These are phyloP conservation scores for Alternaria metachromatica DNA, from an alignment of 2,329 filamentous ascomycete species.

Conservation along the genomic window DNA sequence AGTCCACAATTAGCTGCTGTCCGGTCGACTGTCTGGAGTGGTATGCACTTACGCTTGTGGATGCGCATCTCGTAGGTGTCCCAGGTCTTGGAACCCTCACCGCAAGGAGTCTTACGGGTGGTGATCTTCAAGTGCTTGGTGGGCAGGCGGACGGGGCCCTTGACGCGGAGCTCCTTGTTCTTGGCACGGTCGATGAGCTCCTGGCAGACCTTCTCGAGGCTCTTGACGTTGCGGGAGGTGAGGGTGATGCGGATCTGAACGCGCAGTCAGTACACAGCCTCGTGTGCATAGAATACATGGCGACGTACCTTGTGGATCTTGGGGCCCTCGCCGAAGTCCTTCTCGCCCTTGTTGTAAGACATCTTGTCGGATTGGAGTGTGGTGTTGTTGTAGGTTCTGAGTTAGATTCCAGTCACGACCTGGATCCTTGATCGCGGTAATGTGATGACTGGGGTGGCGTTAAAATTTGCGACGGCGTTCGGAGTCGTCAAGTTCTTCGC, in stretches of 20 bases:
- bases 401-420: conserved; percentile 55
- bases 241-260: conserved; percentile 88
- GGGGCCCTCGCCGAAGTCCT: conserved; percentile 88
- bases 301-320: conserved; percentile 77
- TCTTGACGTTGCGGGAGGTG: conserved; percentile 89
- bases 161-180: conserved; percentile 97
- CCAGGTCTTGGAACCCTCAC: conserved; percentile 99
- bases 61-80: conserved; percentile 99
- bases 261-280: background rate
- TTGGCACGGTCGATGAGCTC: conserved; percentile 99
- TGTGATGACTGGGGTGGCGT: conserved; percentile 58
- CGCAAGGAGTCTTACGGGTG: conserved; percentile 98
- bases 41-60: conserved; percentile 76
- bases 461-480: conserved; percentile 38
- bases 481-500: conserved; percentile 27
- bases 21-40: background rate
- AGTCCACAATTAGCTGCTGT: background rate
- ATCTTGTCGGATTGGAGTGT: conserved; percentile 36
- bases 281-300: background rate
- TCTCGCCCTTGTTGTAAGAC: conserved; percentile 79
- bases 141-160: conserved; percentile 96
- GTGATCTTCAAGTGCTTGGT: conserved; percentile 97
- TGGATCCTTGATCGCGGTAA: conserved; percentile 57
- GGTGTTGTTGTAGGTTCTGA: conserved; percentile 25
- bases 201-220: conserved; percentile 88